Evolutionary conservation across 345 rosid species (phyloP).

Genomic region (Camelina neglecta): DNA sequence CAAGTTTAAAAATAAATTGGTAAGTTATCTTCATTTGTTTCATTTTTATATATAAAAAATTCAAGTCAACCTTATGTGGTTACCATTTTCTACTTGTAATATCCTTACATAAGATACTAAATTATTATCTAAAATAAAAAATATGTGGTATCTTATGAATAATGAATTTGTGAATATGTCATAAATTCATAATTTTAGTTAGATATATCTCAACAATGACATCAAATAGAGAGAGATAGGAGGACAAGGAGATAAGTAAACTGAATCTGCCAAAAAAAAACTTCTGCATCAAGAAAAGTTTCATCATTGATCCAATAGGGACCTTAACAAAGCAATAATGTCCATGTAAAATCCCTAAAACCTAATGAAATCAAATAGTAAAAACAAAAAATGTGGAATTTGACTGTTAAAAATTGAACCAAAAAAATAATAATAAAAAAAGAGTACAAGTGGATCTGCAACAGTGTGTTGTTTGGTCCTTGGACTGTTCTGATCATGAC

Average conservation of each 20-base stretch:
- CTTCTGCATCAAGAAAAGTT: conserved; percentile 26
- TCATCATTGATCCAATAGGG: conserved; percentile 7
- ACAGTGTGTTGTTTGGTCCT: conserved; percentile 33
- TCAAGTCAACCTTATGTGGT: background rate
- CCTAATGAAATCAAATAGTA: conserved; percentile 18
- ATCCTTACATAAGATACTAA: background rate
- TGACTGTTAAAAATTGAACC: conserved; percentile 37
- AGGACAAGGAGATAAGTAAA: background rate
- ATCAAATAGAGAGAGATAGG: background rate
- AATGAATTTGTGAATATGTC: background rate
- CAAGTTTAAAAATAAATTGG: background rate
- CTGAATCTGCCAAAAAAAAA: background rate
- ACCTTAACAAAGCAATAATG: conserved; percentile 31
- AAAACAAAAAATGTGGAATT: conserved; percentile 9
- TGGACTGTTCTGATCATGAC: conserved; percentile 34
- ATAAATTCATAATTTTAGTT: background rate
- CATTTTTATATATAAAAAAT: background rate
- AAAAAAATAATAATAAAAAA: background rate
- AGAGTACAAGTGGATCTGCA: conserved; percentile 36
- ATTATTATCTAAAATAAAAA: background rate
- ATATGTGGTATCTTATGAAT: background rate
- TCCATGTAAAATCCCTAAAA: conserved; percentile 9
- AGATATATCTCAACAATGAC: conserved; percentile 12
- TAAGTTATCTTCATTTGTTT: background rate
- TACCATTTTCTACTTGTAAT: background rate